phyloP scores from a whole-genome alignment of 257 asterid genomes.

The Mitragyna speciosa region DNA sequence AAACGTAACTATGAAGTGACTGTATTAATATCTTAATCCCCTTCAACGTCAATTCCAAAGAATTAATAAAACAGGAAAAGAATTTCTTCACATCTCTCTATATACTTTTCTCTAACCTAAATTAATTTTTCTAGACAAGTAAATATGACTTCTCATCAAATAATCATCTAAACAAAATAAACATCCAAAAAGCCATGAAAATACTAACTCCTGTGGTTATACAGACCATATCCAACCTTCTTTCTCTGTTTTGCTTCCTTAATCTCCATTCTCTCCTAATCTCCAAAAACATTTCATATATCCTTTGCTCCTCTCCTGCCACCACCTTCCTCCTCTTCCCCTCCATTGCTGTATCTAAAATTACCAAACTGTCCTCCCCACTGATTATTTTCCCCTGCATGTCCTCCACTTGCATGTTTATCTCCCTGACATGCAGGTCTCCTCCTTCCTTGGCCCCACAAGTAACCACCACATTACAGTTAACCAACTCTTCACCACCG shows the following conservation, averaged over 20 bases:
- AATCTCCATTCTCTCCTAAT: conserved; percentile 39
- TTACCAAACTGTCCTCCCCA: conserved; percentile 58
- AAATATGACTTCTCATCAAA: background rate
- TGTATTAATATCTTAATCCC: background rate
- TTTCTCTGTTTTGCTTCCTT: conserved; percentile 46
- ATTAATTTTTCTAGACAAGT: background rate
- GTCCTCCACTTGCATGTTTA: conserved; percentile 75
- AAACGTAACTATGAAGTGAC: background rate
- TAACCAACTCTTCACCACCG: conserved; percentile 34
- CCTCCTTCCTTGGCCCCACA: conserved; percentile 61
- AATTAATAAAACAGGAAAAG: background rate
- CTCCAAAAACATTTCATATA: conserved; percentile 32
- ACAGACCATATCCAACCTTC: conserved; percentile 47
- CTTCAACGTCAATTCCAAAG: background rate
- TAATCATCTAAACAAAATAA: conserved; percentile 32
- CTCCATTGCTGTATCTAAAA: conserved; percentile 49
- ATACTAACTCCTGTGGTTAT: conserved; percentile 38
- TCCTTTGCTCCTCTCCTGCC: conserved; percentile 31
- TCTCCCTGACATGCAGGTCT: conserved; percentile 57
- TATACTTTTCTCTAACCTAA: background rate
- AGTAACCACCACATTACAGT: conserved; percentile 56
- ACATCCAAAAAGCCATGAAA: conserved; percentile 46
- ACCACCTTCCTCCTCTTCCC: conserved; percentile 48
- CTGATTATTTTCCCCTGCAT: conserved; percentile 56
- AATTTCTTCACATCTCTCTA: background rate